Base-by-base conservation (phyloP, 2,329 filamentous ascomycete species). In the Arthrobotrys conoides region DNA sequence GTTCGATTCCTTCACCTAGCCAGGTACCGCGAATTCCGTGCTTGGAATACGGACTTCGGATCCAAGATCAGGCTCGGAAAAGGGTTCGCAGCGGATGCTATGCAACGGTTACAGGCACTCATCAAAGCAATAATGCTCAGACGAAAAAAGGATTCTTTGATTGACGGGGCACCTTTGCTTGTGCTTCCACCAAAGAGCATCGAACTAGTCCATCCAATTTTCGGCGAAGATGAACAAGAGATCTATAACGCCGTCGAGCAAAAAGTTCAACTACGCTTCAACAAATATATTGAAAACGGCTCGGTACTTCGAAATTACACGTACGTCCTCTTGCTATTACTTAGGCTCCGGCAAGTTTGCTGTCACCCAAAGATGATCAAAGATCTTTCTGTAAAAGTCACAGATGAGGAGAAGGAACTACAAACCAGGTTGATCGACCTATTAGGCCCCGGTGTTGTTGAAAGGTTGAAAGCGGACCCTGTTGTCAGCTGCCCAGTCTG, bases 71-170 rank as follows among this genome's bases (percentile, higher is more conserved):
- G 36, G n/a, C 55, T 78, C 20, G 63, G 68, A 20, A 36, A 46
- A 1, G 87, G 89, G 66, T 89, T 90, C 70, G 87, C 71, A 22
- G 18, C 33, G 20, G 38, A 82, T 48, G 90, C 91, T 1, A 93
- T 97, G 90, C 85, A 85, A 65, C 89, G 90, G 81, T 85, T 97
- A 4, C 93, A 93, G 75, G 89, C 90, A 5, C 84, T 97, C 4
- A 88, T 97, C 44, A 93, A 93, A 82, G 91, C 92, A 0, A 90
- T 94, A 59, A 91, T 97, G 85, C 87, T 97, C 63, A 91, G 94
- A 30, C 91, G 94, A 20, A 94, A 91, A 71, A 97, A 97, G 84
- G 87, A 89, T 38, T 93, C 93, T 0, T 85, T 88, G 80, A 91
- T 97, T 69, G 91, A 97, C 83, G 94, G 93, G 6, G 88, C 92